phyloP scores from a whole-genome alignment of 1,139 yeast species.

The Spathaspora sp. region DNA sequence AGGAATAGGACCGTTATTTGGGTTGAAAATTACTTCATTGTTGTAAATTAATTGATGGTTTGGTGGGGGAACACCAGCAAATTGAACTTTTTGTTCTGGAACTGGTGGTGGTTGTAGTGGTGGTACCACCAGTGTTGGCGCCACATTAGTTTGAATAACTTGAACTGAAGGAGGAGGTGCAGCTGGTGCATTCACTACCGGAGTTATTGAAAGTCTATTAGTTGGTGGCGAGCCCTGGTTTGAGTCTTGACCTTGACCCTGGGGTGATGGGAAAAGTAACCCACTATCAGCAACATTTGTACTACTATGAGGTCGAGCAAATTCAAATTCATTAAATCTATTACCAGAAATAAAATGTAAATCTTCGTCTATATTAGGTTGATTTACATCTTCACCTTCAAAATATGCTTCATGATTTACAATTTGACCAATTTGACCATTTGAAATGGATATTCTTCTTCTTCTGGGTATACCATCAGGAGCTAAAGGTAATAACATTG shows the following conservation, averaged over 20 bases:
- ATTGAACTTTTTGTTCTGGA: constrained; percentile 11
- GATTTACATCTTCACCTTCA: constrained; percentile 18
- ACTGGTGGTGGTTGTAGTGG: constrained; percentile 5
- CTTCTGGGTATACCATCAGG: constrained; percentile 50
- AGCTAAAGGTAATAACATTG: constrained; percentile 43
- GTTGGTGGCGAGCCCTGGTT: neutral
- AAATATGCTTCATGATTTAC: constrained; percentile 47
- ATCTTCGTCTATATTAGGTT: constrained; percentile 9
- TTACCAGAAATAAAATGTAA: constrained; percentile 4
- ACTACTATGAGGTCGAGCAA: constrained; percentile 9
- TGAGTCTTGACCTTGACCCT: neutral
- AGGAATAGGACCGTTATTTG: constrained; percentile 66
- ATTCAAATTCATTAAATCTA: constrained; percentile 10
- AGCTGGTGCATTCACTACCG: too few relatives aligned
- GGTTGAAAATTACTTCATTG: constrained; percentile 63
- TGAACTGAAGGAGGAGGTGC: neutral
- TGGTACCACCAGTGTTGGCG: neutral
- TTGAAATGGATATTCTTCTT: constrained; percentile 68
- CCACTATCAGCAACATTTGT: neutral
- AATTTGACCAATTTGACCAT: constrained; percentile 77
- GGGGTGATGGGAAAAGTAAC: neutral
- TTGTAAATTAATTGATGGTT: constrained; percentile 55
- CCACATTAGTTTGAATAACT: neutral
- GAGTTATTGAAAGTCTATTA: neutral
- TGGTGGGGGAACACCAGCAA: constrained; percentile 54